These are phyloP conservation scores for Trichosporon ovoides DNA, from an alignment of 1,284 basidiomycete species.

Conservation along the genomic window DNA sequence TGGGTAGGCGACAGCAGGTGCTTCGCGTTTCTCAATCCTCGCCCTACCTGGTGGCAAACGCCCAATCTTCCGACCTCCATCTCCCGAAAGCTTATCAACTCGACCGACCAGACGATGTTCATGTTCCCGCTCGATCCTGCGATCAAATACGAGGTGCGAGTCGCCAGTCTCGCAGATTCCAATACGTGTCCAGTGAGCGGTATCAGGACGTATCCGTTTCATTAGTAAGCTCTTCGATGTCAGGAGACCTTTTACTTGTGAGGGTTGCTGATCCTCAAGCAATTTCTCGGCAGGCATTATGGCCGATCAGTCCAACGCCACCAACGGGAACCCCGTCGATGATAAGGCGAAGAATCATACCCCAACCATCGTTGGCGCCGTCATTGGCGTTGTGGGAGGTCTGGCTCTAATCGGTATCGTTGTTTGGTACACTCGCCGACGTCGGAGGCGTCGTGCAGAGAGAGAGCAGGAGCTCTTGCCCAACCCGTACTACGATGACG, in stretches of 20 bases:
- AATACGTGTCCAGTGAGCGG: not conserved
- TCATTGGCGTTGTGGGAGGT: not conserved
- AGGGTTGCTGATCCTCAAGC: too few species aligned
- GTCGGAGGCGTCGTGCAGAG: not conserved
- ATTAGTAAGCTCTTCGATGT: not conserved
- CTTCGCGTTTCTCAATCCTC: not conserved
- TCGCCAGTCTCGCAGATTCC: not conserved
- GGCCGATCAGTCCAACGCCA: too few species aligned
- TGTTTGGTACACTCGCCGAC: not conserved
- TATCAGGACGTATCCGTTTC: not conserved
- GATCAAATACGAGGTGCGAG: not conserved
- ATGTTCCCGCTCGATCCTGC: not conserved
- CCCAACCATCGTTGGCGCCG: not conserved
- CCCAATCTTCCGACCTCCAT: not conserved
- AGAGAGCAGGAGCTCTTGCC: too few species aligned
- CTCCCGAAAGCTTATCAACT: too few species aligned
- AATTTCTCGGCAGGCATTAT: too few species aligned
- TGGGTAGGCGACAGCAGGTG: not conserved
- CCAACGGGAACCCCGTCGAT: too few species aligned
- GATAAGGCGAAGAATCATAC: not conserved
- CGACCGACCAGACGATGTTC: not conserved
- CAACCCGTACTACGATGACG: too few species aligned
- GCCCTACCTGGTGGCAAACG: not conserved
- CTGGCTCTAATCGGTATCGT: not conserved
- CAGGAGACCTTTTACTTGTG: too few species aligned